These are phyloP conservation scores for Microcyclosporella mali DNA, from an alignment of 2,329 filamentous ascomycete species.

Conservation along the genomic window DNA sequence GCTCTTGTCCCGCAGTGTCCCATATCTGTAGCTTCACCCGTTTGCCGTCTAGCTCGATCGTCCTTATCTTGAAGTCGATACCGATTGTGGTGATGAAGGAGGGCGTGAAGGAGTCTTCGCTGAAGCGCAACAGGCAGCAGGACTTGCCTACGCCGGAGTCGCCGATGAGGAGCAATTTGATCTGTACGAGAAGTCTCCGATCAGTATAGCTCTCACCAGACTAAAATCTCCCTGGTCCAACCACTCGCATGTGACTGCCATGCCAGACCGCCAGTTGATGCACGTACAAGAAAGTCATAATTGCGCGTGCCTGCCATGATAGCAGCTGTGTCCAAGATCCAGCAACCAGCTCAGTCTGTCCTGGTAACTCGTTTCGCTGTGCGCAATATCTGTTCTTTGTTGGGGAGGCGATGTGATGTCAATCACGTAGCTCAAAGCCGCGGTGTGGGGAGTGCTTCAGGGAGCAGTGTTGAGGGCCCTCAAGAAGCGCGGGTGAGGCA, in stretches of 20 bases:
- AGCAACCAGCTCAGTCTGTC: too few relatives aligned
- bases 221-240: too few relatives aligned
- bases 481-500: not conserved
- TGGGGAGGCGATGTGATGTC: too few relatives aligned
- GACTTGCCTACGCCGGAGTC: slow-evolving; percentile 97
- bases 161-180: slow-evolving; percentile 93
- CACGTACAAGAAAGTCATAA: slow-evolving; percentile 92
- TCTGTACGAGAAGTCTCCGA: too few relatives aligned
- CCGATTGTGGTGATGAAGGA: slow-evolving; percentile 99
- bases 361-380: too few relatives aligned
- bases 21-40: slow-evolving; percentile 98
- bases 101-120: slow-evolving; percentile 93
- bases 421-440: too few relatives aligned
- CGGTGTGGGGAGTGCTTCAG: not conserved
- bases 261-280: not conserved
- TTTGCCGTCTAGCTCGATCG: slow-evolving; percentile 98
- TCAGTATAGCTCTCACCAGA: slow-evolving; percentile 17
- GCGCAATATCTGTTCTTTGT: too few relatives aligned
- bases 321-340: slow-evolving; percentile 1
- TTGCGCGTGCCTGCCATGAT: slow-evolving; percentile 94
- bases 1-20: slow-evolving; percentile 97
- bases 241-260: not conserved
- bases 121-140: slow-evolving; percentile 92
- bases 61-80: slow-evolving; percentile 99
- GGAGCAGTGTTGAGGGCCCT: too few relatives aligned